A percentile compares a stretch with the other conserved stretches of the same genome.
Conservation (phyloP, 805 yeast species). For the Cyberlindnera japonica region DNA sequence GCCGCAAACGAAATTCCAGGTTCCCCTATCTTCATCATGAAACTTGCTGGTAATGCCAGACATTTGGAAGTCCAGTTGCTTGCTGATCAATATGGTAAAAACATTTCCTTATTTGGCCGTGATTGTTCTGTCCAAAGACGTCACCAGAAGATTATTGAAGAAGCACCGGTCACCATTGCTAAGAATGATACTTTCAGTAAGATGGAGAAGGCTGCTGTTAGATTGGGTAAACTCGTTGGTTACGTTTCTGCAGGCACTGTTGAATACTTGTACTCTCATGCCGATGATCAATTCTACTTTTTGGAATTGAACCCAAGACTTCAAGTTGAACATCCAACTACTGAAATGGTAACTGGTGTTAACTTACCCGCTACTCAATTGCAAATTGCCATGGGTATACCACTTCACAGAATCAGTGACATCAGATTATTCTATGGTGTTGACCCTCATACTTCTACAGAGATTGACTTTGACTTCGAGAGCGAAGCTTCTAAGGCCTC, state of each 20-base stretch:
- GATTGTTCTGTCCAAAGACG: conserved; percentile 99
- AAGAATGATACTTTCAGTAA: conserved; percentile 75
- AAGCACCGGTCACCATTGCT: conserved; percentile 98
- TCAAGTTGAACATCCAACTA: conserved; percentile 99
- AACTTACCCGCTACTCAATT: conserved; percentile 98
- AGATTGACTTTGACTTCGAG: conserved; percentile 86
- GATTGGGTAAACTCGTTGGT: conserved; percentile 95
- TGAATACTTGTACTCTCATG: conserved; percentile 91
- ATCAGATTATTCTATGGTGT: conserved; percentile 92
- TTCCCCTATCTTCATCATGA: conserved; percentile 97
- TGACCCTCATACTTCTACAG: conserved; percentile 89
- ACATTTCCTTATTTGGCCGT: conserved; percentile 95
- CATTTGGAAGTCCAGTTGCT: conserved; percentile 96
- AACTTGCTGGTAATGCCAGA: conserved; percentile 95
- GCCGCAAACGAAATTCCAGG: conserved; percentile 98
- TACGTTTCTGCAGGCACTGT: conserved; percentile 99
- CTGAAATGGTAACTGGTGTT: conserved; percentile 99
- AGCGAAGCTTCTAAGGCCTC: conserved; percentile 64
- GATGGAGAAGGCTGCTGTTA: conserved; percentile 97
- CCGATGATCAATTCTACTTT: conserved; percentile 93
- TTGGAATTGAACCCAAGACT: conserved; percentile 96
- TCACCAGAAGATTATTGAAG: conserved; percentile 98
- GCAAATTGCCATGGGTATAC: conserved; percentile 99
- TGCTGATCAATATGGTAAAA: conserved; percentile 98
- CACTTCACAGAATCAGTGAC: conserved; percentile 91